phyloP scores from a whole-genome alignment of 768 basidiomycete species.

The Terana coerulea region DNA sequence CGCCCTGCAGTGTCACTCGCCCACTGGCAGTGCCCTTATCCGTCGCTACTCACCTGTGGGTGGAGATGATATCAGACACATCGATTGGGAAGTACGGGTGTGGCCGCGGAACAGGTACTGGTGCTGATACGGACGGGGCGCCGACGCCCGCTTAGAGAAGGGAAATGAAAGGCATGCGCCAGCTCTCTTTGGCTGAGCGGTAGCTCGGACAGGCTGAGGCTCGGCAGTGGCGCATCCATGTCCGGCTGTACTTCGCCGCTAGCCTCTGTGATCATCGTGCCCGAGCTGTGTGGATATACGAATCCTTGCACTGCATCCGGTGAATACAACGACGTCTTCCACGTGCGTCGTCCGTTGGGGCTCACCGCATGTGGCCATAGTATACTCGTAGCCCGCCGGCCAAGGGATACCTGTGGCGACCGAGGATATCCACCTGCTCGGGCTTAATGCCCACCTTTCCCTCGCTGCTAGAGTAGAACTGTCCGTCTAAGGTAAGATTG shows the following conservation, averaged over 20 bases:
- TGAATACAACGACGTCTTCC: too few relatives aligned
- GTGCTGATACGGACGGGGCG: slow-evolving; percentile 38
- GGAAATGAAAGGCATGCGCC: slow-evolving; percentile 71
- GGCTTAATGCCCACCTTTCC: slow-evolving; percentile 69
- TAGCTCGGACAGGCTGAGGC: slow-evolving; percentile 50
- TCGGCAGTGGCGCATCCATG: slow-evolving; percentile 50
- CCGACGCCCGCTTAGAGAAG: slow-evolving; percentile 44
- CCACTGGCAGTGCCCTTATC: slow-evolving; percentile 26
- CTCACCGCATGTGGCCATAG: slow-evolving; percentile 76
- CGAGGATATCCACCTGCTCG: slow-evolving; percentile 61
- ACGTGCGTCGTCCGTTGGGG: slow-evolving; percentile 15
- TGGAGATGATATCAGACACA: slow-evolving; percentile 52
- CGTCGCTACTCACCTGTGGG: slow-evolving; percentile 13
- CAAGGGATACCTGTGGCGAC: slow-evolving; percentile 53
- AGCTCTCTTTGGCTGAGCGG: slow-evolving; percentile 61
- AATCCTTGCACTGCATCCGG: slow-evolving; percentile 25
- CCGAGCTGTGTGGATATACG: slow-evolving; percentile 19
- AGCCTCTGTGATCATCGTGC: neutral
- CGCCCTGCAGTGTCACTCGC: slow-evolving; percentile 31
- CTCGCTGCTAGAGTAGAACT: slow-evolving; percentile 45
- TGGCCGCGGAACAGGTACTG: slow-evolving; percentile 51
- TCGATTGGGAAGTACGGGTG: slow-evolving; percentile 65
- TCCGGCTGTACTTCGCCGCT: too few relatives aligned
- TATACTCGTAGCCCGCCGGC: slow-evolving; percentile 53
- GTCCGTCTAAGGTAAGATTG: slow-evolving; percentile 39